Base-by-base conservation (phyloP, 192 early-diverging fungal species). In the Gamsiella multidivaricata region DNA sequence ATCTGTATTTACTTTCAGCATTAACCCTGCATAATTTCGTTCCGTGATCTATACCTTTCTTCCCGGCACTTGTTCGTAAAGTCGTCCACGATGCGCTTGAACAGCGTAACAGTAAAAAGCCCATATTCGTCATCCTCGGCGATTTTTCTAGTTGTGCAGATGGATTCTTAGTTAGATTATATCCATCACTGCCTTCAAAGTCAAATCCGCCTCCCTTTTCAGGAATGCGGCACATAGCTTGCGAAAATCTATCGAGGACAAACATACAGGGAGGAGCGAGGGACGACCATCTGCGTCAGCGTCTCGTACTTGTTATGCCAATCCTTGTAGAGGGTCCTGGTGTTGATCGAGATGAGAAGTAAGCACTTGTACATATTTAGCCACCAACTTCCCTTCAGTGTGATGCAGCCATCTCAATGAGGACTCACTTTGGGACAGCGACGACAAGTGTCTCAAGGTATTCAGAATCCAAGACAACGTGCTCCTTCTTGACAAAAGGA, bases 41-140 rank as follows among this genome's bases (percentile, higher is more conserved):
- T 46, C 45, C 5, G 17, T 46, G 12, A n/a, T 49, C 23, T 51
- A 46, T 84, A 92, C 92, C 87, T 94, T 45, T 91, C 86, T 69
- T 99, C 96, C 22, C 98, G 86, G 20, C 91, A 92, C 76, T 96
- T 98, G 69, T 88, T 82, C 2, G 90, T 84, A 71, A 98, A 99
- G 67, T 99, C 97, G 12, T 98, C 96, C 12, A 85, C 64, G 23
- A 95, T 90, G 36, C 95, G 85, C 65, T 92, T 88, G 82, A 99
- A 98, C 37, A 99, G 66, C 1, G 97, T 96, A 6, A 95, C 97
- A 5, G 90, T 95, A 72, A 88, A 98, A 18, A 99, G 84, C 26
- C 85, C 87, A 82, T 94, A 99, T 51, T 99, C 98, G n/a, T 95
- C 87, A 81, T 99, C 98, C 65, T 97, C 94, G 1, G 93, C 87